Conservation (phyloP, 176 grass and related monocot species). For the Echinochloa phyllopogon region DNA sequence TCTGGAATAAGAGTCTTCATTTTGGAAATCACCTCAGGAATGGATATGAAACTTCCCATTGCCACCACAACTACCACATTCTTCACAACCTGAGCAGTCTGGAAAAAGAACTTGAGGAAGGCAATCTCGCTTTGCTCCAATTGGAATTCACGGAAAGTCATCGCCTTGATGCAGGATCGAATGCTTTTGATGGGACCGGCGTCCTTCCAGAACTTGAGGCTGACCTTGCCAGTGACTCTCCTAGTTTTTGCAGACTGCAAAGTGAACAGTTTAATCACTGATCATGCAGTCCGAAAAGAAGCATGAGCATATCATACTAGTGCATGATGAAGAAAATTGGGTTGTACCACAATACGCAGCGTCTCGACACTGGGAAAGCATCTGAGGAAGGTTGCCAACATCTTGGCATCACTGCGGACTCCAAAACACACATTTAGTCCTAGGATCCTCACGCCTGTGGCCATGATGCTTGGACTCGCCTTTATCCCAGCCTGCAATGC, state of each 20-base stretch:
- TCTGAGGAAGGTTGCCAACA: slow-evolving; percentile 28
- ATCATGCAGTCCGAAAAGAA: no score
- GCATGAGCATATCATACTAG: no score
- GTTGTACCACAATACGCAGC: slow-evolving; percentile 11
- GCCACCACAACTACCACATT: neutral
- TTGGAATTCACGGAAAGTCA: slow-evolving; percentile 9
- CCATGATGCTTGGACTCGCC: neutral
- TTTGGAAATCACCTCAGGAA: neutral
- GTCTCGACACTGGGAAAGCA: slow-evolving; percentile 27
- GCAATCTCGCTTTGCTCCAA: neutral
- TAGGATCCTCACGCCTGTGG: neutral
- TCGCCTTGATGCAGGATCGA: neutral
- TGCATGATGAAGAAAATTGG: neutral
- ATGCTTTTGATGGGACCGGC: slow-evolving; percentile 5
- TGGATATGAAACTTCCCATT: neutral
- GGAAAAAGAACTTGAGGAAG: slow-evolving; percentile 22
- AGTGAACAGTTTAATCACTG: no score
- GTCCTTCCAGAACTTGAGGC: slow-evolving; percentile 10
- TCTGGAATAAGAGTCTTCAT: neutral
- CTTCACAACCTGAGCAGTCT: slow-evolving; percentile 1
- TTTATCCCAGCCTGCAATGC: neutral
- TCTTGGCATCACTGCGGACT: slow-evolving; percentile 10
- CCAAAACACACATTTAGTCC: neutral
- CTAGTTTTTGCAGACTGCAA: neutral
- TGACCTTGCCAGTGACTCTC: neutral